A percentile compares a stretch with the other conserved stretches of the same genome.
Conservation (phyloP, 495 filamentous ascomycete genomes). For the Cairneyella variabilis region DNA sequence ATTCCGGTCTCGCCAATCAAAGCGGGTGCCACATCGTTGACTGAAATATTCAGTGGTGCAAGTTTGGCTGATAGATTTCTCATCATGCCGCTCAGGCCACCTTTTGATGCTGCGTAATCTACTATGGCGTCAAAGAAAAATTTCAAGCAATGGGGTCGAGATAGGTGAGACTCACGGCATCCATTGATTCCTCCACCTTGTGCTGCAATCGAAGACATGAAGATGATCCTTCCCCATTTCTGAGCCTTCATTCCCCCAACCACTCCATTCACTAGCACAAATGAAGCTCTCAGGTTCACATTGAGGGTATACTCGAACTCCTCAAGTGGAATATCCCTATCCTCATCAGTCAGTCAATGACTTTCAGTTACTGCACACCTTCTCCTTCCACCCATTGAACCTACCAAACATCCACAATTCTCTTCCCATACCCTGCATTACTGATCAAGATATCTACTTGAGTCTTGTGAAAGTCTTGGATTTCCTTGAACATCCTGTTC, state of each 20-base stretch:
- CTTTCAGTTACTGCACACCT: no score
- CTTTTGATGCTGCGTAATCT: constrained; percentile 68
- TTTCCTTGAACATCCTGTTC: constrained; percentile 4
- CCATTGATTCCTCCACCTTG: constrained; percentile 65
- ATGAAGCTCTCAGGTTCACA: constrained; percentile 62
- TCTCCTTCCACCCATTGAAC: no score
- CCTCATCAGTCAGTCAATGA: not conserved
- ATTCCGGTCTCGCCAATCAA: constrained; percentile 68
- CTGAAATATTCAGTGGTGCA: constrained; percentile 60
- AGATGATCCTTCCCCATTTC: constrained; percentile 64
- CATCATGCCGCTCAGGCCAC: constrained; percentile 60
- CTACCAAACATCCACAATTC: constrained; percentile 46
- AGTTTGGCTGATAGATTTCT: constrained; percentile 60
- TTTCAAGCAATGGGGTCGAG: no score
- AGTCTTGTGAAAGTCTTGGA: constrained; percentile 3
- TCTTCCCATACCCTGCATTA: constrained; percentile 52
- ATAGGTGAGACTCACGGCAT: constrained; percentile 32
- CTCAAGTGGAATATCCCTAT: constrained; percentile 35
- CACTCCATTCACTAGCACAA: constrained; percentile 60
- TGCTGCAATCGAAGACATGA: constrained; percentile 64
- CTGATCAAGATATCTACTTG: constrained; percentile 7
- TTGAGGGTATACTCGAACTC: constrained; percentile 65
- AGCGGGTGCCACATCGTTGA: constrained; percentile 71
- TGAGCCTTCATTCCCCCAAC: constrained; percentile 61
- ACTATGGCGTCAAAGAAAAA: no score